A percentile compares a stretch with the other conserved stretches of the same genome.
These are phyloP conservation scores for Amylocarpus encephaloides DNA, from an alignment of 2,329 filamentous ascomycete genomes.

Conservation along the genomic window DNA sequence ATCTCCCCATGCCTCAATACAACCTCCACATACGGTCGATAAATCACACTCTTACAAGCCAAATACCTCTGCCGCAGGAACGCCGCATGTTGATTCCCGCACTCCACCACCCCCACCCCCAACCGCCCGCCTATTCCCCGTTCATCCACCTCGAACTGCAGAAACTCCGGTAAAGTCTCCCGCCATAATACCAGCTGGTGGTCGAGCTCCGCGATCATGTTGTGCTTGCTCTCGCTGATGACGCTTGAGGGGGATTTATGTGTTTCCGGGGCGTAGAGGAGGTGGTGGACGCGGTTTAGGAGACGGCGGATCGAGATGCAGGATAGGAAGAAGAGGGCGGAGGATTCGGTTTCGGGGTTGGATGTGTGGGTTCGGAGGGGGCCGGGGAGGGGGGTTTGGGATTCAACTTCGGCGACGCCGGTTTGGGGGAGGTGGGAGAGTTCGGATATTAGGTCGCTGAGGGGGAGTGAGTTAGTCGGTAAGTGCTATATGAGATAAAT, in stretches of 20 bases:
- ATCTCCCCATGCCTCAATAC: slow-evolving; percentile 22
- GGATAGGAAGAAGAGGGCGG: slow-evolving; percentile 46
- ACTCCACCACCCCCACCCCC: slow-evolving; percentile 20
- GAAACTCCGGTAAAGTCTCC: slow-evolving; percentile 38
- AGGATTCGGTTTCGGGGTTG: slow-evolving; percentile 34
- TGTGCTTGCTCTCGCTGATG: slow-evolving; percentile 9
- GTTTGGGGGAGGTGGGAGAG: slow-evolving; percentile 44
- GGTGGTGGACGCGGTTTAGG: slow-evolving; percentile 40
- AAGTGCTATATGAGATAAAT: no score
- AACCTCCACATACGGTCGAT: slow-evolving; percentile 43
- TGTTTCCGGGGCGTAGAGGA: slow-evolving; percentile 41
- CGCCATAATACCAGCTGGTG: slow-evolving; percentile 46
- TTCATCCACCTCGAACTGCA: slow-evolving; percentile 34
- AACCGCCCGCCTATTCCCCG: no score
- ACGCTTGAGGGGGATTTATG: slow-evolving; percentile 5
- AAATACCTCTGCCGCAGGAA: slow-evolving; percentile 46
- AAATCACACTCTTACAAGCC: slow-evolving; percentile 47
- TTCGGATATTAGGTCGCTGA: slow-evolving; percentile 47
- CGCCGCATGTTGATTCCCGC: slow-evolving; percentile 38
- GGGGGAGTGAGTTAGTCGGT: slow-evolving; percentile 13
- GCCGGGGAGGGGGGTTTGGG: slow-evolving; percentile 42
- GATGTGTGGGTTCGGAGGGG: slow-evolving; percentile 40
- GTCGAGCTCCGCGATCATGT: slow-evolving; percentile 34
- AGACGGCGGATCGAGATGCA: slow-evolving; percentile 43
- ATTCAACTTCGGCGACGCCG: slow-evolving; percentile 46